Evolutionary conservation across 2,329 filamentous ascomycete species (phyloP).

Genomic region (Colletotrichum viniferum): DNA sequence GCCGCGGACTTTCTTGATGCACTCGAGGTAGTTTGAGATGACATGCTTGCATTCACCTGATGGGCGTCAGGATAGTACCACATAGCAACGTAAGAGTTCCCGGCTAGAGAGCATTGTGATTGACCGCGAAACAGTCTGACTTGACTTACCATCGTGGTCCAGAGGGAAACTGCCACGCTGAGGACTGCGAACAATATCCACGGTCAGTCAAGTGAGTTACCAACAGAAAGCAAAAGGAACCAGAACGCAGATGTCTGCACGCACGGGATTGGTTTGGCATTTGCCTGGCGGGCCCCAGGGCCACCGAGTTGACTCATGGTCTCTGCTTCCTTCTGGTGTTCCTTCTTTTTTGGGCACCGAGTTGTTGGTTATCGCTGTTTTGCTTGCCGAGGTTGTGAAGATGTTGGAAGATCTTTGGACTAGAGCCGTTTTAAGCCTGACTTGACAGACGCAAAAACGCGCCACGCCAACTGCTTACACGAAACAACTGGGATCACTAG

Average conservation of each 20-base stretch:
- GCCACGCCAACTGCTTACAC: neutral
- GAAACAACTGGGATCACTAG: neutral
- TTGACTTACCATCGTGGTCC: constrained; percentile 77
- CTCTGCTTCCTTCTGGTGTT: neutral
- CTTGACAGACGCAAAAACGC: neutral
- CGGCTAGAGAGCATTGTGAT: neutral
- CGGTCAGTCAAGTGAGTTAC: neutral
- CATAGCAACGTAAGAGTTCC: neutral
- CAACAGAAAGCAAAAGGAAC: neutral
- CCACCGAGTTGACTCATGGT: constrained; percentile 70
- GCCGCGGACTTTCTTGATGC: constrained; percentile 83
- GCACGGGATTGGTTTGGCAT: constrained; percentile 73
- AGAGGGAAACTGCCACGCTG: constrained; percentile 95
- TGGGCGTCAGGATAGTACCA: neutral
- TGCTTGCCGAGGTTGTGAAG: neutral
- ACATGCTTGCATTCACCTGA: constrained; percentile 90
- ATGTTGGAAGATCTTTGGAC: neutral
- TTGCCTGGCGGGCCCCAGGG: constrained; percentile 68
- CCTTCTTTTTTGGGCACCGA: neutral
- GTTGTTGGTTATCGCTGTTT: neutral
- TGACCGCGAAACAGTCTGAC: neutral
- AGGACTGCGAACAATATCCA: constrained; percentile 57
- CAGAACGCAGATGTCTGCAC: constrained; percentile 33
- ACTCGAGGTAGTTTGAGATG: constrained; percentile 84
- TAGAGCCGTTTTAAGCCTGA: neutral